A percentile compares a stretch with the other conserved stretches of the same genome.
phyloP scores from a whole-genome alignment of 1,139 yeast species.

The Blastobotrys malaysiensis region DNA sequence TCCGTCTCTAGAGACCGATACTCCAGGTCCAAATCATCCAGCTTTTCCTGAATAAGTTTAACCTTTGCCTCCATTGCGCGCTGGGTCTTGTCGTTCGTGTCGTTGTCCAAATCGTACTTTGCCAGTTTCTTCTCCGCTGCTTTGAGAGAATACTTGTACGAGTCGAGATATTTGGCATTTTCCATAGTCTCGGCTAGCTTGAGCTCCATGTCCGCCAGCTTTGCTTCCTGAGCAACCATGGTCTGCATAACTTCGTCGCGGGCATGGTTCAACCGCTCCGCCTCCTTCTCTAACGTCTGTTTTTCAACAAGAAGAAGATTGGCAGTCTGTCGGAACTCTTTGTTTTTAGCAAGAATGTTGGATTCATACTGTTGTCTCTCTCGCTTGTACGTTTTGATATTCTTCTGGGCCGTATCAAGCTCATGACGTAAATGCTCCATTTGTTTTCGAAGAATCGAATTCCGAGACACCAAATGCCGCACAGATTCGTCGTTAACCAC shows the following conservation, averaged over 20 bases:
- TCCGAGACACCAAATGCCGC: conserved; percentile 29
- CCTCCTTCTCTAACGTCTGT: conserved; percentile 18
- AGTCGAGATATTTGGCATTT: conserved; percentile 13
- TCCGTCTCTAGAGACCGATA: conserved; percentile 12
- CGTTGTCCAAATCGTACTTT: background rate
- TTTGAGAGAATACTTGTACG: conserved; percentile 20
- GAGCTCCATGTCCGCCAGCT: conserved; percentile 23
- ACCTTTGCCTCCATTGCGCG: background rate
- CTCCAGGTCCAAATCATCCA: conserved; percentile 13
- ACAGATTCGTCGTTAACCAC: conserved; percentile 29
- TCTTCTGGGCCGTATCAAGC: conserved; percentile 24
- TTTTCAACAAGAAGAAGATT: conserved; percentile 26
- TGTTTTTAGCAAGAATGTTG: conserved; percentile 31
- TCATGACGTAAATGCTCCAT: conserved; percentile 30
- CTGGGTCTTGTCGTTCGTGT: background rate
- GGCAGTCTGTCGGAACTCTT: conserved; percentile 29
- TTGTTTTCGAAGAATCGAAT: conserved; percentile 26
- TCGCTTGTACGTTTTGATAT: conserved; percentile 27
- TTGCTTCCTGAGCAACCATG: conserved; percentile 16
- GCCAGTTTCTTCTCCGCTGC: conserved; percentile 21
- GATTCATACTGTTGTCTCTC: conserved; percentile 35
- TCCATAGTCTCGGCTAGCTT: conserved; percentile 19
- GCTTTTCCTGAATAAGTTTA: conserved; percentile 3
- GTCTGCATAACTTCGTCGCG: conserved; percentile 13
- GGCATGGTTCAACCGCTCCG: conserved; percentile 22